Evolutionary conservation across 2,329 filamentous ascomycete genomes (phyloP), one percentile per base, ranked within the genome.

Genomic region (Neopestalotiopsis clavispora): DNA sequence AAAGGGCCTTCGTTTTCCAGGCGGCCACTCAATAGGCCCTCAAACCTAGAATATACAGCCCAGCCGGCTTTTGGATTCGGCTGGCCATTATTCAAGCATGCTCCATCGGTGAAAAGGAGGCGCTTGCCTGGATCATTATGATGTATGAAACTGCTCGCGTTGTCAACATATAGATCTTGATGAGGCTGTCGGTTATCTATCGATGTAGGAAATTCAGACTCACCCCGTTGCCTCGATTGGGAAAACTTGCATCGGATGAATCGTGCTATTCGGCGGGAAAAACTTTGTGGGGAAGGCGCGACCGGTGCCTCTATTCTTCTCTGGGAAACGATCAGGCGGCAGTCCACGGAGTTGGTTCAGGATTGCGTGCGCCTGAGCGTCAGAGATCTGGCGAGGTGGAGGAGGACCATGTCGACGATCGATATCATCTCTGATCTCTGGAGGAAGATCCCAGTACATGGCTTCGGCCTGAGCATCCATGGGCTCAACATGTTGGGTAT

Each of bases 31-130:
- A 7, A 69, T 9, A 72, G 4, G 65, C 67, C 4, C 72, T 60
- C 17, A 69, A 71, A 2, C 28, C 77, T 73, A 66, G 77, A 71
- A 45, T 78, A 71, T 66, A 85, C 77, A 0, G 78, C 80, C 76
- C 81, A 86, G 63, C 81, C 83, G 1, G 79, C 84, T 70, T 72
- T 75, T 0, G 81, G 75, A 49, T 81, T 73, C 2, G 67, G 23
- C 40, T 76, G 68, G 34, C 83, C 83, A 68, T 86, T 85, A 65
- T 80, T 72, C 4, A 80, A 70, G 68, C 84, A 87, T 0, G 83
- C 80, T 3, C 85, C 84, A 71, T 85, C 83, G 0, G 83, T 83
- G 70, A 80, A 82, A 62, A 87, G 77, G 10, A 87, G 78, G 17
- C 78, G 69, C 17, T 77, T 69, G 4, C 69, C 30, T 6, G 69